Percentiles rank a stretch among this genome's conserved stretches.
Evolutionary conservation across 805 yeast genomes (phyloP).

Genomic region (Ogataea kodamae): DNA sequence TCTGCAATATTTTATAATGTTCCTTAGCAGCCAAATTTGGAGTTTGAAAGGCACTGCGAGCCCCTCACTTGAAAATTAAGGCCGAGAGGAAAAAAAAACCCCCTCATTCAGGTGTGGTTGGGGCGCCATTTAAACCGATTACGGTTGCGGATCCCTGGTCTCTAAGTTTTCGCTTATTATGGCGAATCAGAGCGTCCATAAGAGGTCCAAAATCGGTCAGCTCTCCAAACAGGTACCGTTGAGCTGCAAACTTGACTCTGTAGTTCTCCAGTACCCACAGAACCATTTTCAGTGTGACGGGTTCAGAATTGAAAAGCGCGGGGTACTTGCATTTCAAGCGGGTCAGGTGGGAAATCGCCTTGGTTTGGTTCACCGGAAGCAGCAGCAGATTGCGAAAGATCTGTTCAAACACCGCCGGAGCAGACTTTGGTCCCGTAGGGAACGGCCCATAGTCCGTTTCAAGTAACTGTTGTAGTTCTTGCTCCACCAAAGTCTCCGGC

Average conservation of each 20-base stretch:
- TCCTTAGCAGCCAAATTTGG: too few relatives aligned
- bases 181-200: conserved; percentile 48
- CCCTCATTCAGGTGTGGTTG: neutral
- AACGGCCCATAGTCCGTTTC: conserved; percentile 30
- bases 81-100: conserved; percentile 1
- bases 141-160: conserved; percentile 6
- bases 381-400: conserved; percentile 29
- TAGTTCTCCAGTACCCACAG: conserved; percentile 51
- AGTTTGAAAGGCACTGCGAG: too few relatives aligned
- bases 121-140: conserved; percentile 3
- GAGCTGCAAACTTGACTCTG: conserved; percentile 56
- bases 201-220: conserved; percentile 52
- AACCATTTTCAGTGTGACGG: conserved; percentile 51
- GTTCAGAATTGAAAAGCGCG: conserved; percentile 48
- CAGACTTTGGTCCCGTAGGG: conserved; percentile 20
- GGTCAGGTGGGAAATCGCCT: conserved; percentile 38
- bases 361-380: conserved; percentile 27
- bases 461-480: conserved; percentile 22
- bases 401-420: conserved; percentile 21
- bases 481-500: conserved; percentile 11
- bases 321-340: conserved; percentile 49
- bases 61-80: too few relatives aligned
- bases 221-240: conserved; percentile 60
- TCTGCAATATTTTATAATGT: too few relatives aligned
- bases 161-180: conserved; percentile 36